Evolutionary conservation across 2,329 filamentous ascomycete genomes (phyloP).

Genomic region (Gnomoniopsis smithogilvyi): DNA sequence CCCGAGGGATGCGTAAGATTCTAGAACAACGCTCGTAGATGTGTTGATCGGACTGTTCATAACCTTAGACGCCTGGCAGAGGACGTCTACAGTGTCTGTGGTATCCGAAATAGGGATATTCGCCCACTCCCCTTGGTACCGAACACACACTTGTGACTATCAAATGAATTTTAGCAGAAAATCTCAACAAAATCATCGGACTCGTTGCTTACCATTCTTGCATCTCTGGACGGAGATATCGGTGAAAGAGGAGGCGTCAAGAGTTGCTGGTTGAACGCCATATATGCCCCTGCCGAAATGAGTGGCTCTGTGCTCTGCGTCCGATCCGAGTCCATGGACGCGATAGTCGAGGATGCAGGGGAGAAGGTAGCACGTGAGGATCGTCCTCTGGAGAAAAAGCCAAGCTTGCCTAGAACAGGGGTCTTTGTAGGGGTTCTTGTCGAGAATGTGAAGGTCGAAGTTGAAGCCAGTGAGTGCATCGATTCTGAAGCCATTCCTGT

Average conservation of each 20-base stretch:
- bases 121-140: slow-evolving; percentile 67
- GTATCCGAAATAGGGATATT: slow-evolving; percentile 69
- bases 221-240: slow-evolving; percentile 74
- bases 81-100: slow-evolving; percentile 71
- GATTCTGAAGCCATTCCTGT: slow-evolving; percentile 29
- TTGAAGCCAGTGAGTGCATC: slow-evolving; percentile 17
- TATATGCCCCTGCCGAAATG: slow-evolving; percentile 12
- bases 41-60: slow-evolving; percentile 64
- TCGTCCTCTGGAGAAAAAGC: slow-evolving; percentile 40
- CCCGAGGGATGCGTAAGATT: slow-evolving; percentile 72
- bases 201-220: slow-evolving; percentile 62
- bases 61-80: slow-evolving; percentile 62
- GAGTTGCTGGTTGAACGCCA: slow-evolving; percentile 11
- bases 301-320: slow-evolving; percentile 30
- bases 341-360: slow-evolving; percentile 26
- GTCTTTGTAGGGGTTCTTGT: slow-evolving; percentile 27
- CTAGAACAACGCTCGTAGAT: slow-evolving; percentile 67
- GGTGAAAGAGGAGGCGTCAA: slow-evolving; percentile 44
- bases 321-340: slow-evolving; percentile 32
- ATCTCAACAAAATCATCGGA: slow-evolving; percentile 6
- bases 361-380: slow-evolving; percentile 36
- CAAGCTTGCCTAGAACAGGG: slow-evolving; percentile 46
- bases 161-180: slow-evolving; percentile 23
- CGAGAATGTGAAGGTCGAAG: slow-evolving; percentile 4
- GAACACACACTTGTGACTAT: slow-evolving; percentile 63